Conservation (phyloP, 306 rosid genomes). For the Quercus parvula region DNA sequence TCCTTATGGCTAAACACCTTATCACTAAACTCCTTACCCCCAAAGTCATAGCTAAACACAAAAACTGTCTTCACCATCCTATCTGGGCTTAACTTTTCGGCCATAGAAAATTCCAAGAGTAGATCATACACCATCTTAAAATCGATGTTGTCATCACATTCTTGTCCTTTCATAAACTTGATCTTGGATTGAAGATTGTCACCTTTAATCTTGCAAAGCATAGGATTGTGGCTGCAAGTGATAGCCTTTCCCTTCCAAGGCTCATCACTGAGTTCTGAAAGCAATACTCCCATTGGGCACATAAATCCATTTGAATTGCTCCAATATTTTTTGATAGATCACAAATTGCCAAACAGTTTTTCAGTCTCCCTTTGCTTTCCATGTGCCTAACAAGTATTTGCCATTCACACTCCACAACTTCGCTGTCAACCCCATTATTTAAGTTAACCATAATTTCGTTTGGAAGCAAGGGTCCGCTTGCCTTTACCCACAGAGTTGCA, state of each 20-base stretch:
- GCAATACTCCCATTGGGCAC: not conserved
- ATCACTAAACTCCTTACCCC: too few species aligned
- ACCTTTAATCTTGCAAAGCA: not conserved
- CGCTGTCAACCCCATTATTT: not conserved
- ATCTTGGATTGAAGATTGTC: not conserved
- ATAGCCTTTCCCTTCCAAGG: not conserved
- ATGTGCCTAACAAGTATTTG: not conserved
- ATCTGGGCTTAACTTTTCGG: not conserved
- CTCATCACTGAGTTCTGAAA: not conserved
- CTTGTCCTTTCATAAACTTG: not conserved
- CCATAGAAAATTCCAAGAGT: not conserved
- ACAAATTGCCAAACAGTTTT: constrained; percentile 2
- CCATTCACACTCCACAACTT: not conserved
- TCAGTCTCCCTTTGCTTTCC: not conserved
- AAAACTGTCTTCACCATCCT: not conserved
- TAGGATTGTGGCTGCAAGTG: not conserved
- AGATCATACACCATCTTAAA: not conserved
- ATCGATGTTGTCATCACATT: not conserved
- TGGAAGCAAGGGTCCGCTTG: not conserved
- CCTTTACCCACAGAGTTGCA: not conserved
- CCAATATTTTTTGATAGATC: not conserved
- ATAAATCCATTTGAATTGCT: not conserved
- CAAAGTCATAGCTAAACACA: not conserved
- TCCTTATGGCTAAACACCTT: too few species aligned
- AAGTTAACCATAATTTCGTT: not conserved